Conservation (phyloP, 2,329 filamentous ascomycete species). For the Tolypocladium cylindrosporum region DNA sequence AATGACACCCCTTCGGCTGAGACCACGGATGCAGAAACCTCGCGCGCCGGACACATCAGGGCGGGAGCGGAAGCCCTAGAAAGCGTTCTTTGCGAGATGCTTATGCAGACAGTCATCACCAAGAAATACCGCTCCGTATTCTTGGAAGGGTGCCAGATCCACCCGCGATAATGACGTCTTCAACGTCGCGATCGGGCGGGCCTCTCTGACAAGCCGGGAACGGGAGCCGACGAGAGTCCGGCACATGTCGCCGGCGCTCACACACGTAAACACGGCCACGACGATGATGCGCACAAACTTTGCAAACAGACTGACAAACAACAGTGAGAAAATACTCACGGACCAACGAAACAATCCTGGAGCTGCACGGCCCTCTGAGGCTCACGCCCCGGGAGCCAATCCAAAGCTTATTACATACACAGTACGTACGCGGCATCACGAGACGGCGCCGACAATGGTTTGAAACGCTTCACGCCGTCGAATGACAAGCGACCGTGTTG, state of each 20-base stretch:
- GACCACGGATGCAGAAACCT: too few relatives aligned
- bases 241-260: neutral
- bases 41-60: neutral
- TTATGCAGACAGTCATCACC: neutral
- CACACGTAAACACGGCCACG: neutral
- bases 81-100: neutral
- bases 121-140: neutral
- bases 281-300: neutral
- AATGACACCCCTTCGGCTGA: neutral
- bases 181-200: neutral
- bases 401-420: neutral
- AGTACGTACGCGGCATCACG: neutral
- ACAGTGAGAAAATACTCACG: neutral
- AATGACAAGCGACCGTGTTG: constrained; percentile 5
- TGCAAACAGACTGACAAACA: neutral
- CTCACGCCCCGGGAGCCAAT: neutral
- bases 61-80: neutral
- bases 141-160: neutral
- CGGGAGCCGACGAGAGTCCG: neutral
- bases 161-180: neutral
- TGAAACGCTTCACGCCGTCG: neutral
- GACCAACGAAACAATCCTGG: neutral
- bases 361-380: neutral
- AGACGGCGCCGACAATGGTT: neutral
- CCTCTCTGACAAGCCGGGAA: neutral